Base-by-base conservation (phyloP, 768 basidiomycete species). In the Trametes maxima region DNA sequence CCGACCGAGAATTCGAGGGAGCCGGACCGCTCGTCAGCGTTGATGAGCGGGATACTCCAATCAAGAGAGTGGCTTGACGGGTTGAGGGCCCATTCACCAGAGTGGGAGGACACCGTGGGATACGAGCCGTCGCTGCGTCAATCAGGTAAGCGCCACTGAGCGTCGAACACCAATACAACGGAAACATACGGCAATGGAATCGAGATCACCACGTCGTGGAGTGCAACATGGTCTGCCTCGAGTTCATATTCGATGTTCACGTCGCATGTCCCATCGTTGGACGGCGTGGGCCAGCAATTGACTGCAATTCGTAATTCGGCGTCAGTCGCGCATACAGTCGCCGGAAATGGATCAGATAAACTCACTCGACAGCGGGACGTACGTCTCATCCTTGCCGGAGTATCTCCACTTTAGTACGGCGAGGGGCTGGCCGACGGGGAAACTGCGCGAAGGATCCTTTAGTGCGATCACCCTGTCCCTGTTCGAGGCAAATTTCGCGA, bases 221-320 rank as follows among this genome's bases (percentile, higher is more conserved):
- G 80, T 0, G 86, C 85, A 55, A 98, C 76, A 49, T 81, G 82
- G 64, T 90, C 83, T 64, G 94, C 91, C 72, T 96, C 94, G 47
- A 98, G 88, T 72, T 98, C 95, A 71, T 97, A 98, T 75, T 98
- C 97, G 64, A 98, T 92, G 75, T 92, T 95, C 61, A 98, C 92
- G 65, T 96, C 94, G 66, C 88, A 91, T 1, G 89, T 89, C n/a
- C 94, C 94, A 62, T 94, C 90, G 67, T 92, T 93, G 40, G 91
- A 88, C 6, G 92, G 90, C 13, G 94, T 88, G 13, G 95, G 97
- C 95, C 95, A 98, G 76, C 94, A 95, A 71, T 94, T 99, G 73
- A 99, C 95, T 95, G 65, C 19, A 58, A 33, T 56, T 2, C 35
- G 43, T 37, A 53, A 58, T 49, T 10, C n/a, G 46, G 21, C 19